Base-by-base conservation (phyloP, 2,329 filamentous ascomycete species). In the Aschersonia sp. region DNA sequence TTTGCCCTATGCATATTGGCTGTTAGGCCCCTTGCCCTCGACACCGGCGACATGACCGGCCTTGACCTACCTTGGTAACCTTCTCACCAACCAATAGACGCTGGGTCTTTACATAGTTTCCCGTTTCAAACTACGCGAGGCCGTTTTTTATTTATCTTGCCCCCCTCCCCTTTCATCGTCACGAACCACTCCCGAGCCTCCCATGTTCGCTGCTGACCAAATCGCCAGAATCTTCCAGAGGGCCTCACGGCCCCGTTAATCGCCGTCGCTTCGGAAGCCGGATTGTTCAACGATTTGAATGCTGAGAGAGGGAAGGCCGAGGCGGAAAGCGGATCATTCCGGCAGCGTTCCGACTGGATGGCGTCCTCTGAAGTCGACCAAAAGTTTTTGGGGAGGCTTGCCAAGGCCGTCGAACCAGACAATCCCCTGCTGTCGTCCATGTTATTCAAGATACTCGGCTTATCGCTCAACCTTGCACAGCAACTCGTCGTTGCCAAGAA, bases 341-440 rank as follows among this genome's bases (percentile, higher is more conserved):
- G 47, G 45, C 43, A 30, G 12, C 40, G 40, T 32, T 2, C 31
- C 2, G 43, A 47, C 58, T 60, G 61, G 53, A 98, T 97, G 92
- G 92, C 92, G 69, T 92, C 89, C 62, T 92, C 89, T 51, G 88
- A 95, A 68, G 88, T 97, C 52, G 92, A 98, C 65, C 89, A 95
- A 70, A 98, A 97, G 70, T 95, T 94, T 67, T 76, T 98, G 59
- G 89, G 88, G 68, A 83, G 81, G 61, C 82, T 95, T 62, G 91
- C 92, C 62, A 85, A 82, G 66, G 76, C 81, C 52, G 89, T 88
- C 56, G 81, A 83, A 60, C 70, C 77, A 51, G 82, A 86, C 56
- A 92, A 91, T 59, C 82, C 85, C 3, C 73, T 89, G 20, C 77
- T 97, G 44, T 85, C 85, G 5, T 77, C 77, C 28, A 89, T 87